Evolutionary conservation across 257 asterid species (phyloP).

Genomic region (Solanum pinnatisectum): DNA sequence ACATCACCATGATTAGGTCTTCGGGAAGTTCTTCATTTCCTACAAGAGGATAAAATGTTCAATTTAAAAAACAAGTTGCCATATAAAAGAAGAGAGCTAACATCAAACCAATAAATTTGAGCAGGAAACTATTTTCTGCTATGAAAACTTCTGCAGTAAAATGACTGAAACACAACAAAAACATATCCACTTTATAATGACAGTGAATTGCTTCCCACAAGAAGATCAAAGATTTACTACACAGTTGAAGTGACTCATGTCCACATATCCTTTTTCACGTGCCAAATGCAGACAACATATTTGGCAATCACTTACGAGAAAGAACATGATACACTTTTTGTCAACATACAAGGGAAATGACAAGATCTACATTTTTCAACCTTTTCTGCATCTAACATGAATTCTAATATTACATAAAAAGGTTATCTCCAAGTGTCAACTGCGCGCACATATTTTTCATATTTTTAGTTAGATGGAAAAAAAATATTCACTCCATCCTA

Average conservation of each 20-base stretch:
- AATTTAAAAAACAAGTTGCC: constrained; percentile 8
- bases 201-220: not conserved
- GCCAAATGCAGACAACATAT: not conserved
- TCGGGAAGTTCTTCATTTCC: constrained; percentile 83
- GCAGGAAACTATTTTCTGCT: not conserved
- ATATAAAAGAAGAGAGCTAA: not conserved
- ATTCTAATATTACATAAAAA: not conserved
- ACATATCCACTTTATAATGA: not conserved
- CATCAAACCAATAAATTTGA: not conserved
- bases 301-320: not conserved
- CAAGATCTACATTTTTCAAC: not conserved
- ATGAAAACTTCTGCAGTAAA: not conserved
- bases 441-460: not conserved
- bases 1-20: constrained; percentile 62
- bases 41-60: constrained; percentile 23
- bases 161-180: not conserved
- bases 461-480: not conserved
- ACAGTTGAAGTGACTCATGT: not conserved
- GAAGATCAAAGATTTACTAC: not conserved
- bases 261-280: not conserved
- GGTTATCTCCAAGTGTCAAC: not conserved
- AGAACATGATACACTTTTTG: not conserved
- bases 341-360: not conserved
- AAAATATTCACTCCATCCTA: not conserved
- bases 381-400: not conserved